phyloP scores from a whole-genome alignment of 257 asterid species.

The Salvia splendens region DNA sequence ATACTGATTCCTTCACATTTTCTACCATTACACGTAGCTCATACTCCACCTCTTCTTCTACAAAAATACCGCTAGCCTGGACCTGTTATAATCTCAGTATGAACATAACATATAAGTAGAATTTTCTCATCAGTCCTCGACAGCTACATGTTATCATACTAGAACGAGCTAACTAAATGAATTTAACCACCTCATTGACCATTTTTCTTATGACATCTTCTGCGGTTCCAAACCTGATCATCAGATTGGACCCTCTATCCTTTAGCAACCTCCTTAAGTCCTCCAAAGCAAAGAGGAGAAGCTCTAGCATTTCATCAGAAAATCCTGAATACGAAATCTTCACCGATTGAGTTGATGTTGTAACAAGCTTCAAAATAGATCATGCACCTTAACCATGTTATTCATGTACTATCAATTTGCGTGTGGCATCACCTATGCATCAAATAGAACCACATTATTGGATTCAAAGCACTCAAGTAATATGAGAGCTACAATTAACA shows the following conservation, averaged over 20 bases:
- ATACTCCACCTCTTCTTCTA: conserved; percentile 87
- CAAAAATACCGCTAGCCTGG: conserved; percentile 61
- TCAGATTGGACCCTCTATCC: conserved; percentile 74
- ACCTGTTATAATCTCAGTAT: conserved; percentile 63
- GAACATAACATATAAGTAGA: conserved; percentile 46
- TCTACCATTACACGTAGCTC: conserved; percentile 57
- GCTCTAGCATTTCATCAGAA: conserved; percentile 74
- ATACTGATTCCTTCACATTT: conserved; percentile 49
- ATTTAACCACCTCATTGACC: conserved; percentile 60
- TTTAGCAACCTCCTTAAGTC: conserved; percentile 70
- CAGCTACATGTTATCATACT: conserved; percentile 27
- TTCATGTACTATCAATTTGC: neutral
- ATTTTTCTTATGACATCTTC: conserved; percentile 61
- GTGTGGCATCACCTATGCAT: neutral
- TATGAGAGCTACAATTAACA: conserved; percentile 7
- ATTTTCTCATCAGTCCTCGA: conserved; percentile 35
- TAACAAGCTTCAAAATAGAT: conserved; percentile 1
- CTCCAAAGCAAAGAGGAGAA: conserved; percentile 72
- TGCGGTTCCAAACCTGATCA: conserved; percentile 79
- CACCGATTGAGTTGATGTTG: conserved; percentile 5
- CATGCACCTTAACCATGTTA: conserved; percentile 17
- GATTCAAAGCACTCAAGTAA: neutral
- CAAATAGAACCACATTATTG: neutral
- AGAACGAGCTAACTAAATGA: conserved; percentile 38
- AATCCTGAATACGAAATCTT: conserved; percentile 51